Percentiles rank a stretch among this genome's conserved stretches.
Conservation (phyloP, 805 yeast species). For the Cyberlindnera xylosilytica region DNA sequence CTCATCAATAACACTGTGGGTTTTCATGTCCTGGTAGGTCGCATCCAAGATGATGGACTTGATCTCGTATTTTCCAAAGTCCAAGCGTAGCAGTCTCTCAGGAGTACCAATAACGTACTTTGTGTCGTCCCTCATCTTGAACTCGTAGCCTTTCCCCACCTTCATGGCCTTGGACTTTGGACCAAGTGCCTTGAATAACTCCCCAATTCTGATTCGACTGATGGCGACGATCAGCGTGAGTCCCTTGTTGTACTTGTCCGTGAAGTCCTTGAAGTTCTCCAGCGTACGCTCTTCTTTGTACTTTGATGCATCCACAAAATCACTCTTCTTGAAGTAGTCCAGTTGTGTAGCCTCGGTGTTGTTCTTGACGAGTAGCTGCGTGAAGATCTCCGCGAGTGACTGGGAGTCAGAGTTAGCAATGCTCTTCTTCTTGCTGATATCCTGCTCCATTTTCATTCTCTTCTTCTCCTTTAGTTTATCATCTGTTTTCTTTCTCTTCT, state of each 20-base stretch:
- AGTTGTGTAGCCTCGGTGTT: slow-evolving; percentile 69
- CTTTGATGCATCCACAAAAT: slow-evolving; percentile 60
- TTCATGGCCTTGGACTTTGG: slow-evolving; percentile 26
- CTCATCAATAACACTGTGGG: slow-evolving; percentile 27
- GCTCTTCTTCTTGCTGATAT: slow-evolving; percentile 51
- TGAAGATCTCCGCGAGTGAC: slow-evolving; percentile 64
- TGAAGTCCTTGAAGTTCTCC: slow-evolving; percentile 52
- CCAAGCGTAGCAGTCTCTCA: slow-evolving; percentile 22
- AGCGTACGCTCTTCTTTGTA: slow-evolving; percentile 52
- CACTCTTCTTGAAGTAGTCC: slow-evolving; percentile 60
- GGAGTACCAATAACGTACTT: slow-evolving; percentile 27
- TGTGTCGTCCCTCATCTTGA: slow-evolving; percentile 25
- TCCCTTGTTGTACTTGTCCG: slow-evolving; percentile 47
- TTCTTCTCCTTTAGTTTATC: slow-evolving; percentile 62
- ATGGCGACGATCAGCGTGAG: slow-evolving; percentile 52
- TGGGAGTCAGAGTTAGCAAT: slow-evolving; percentile 56
- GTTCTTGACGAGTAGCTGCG: slow-evolving; percentile 53
- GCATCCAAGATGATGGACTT: slow-evolving; percentile 28
- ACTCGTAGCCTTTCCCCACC: slow-evolving; percentile 28
- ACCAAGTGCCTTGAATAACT: slow-evolving; percentile 61
- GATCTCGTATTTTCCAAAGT: slow-evolving; percentile 18
- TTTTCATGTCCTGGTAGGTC: slow-evolving; percentile 26
- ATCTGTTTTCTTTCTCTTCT: slow-evolving; percentile 28
- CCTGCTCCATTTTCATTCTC: slow-evolving; percentile 63
- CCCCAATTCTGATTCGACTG: slow-evolving; percentile 88